A percentile compares a stretch with the other conserved stretches of the same genome.
Evolutionary conservation across 345 rosid species (phyloP).

Genomic region (Boechera stricta): DNA sequence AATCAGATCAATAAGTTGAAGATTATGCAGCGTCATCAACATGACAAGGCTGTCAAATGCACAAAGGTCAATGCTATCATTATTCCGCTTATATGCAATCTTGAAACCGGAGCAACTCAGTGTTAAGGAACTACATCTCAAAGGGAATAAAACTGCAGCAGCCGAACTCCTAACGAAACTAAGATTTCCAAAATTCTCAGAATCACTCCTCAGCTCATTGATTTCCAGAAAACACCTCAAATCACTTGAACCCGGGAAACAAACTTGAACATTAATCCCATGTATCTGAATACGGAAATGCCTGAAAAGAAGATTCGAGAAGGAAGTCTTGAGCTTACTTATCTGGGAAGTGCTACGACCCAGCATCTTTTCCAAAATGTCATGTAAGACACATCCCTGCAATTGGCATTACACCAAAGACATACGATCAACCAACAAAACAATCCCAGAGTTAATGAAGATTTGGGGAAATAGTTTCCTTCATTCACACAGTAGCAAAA

Average conservation of each 20-base stretch:
- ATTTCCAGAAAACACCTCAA: constrained; percentile 53
- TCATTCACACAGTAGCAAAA: constrained; percentile 14
- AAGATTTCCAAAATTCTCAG: constrained; percentile 55
- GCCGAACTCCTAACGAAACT: constrained; percentile 62
- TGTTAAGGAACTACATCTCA: constrained; percentile 53
- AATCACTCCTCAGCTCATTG: constrained; percentile 62
- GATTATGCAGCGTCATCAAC: constrained; percentile 53
- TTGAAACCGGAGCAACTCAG: constrained; percentile 57
- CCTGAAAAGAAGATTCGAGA: constrained; percentile 65
- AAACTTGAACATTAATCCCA: constrained; percentile 53
- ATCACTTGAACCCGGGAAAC: constrained; percentile 56
- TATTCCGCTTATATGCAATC: constrained; percentile 61
- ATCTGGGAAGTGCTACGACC: constrained; percentile 45
- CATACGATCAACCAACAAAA: not conserved
- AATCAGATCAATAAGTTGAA: constrained; percentile 56
- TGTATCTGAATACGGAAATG: constrained; percentile 61
- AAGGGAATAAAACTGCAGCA: constrained; percentile 57
- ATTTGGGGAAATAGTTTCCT: not conserved
- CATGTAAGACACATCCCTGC: constrained; percentile 81
- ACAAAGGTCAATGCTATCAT: constrained; percentile 46
- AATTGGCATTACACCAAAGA: constrained; percentile 9
- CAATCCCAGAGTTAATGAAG: constrained; percentile 12
- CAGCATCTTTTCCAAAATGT: constrained; percentile 59
- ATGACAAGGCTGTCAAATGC: constrained; percentile 49
- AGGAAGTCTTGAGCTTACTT: constrained; percentile 53